These are phyloP conservation scores for Kurtzmaniella cleridarum DNA, from an alignment of 805 yeast species.

Conservation along the genomic window DNA sequence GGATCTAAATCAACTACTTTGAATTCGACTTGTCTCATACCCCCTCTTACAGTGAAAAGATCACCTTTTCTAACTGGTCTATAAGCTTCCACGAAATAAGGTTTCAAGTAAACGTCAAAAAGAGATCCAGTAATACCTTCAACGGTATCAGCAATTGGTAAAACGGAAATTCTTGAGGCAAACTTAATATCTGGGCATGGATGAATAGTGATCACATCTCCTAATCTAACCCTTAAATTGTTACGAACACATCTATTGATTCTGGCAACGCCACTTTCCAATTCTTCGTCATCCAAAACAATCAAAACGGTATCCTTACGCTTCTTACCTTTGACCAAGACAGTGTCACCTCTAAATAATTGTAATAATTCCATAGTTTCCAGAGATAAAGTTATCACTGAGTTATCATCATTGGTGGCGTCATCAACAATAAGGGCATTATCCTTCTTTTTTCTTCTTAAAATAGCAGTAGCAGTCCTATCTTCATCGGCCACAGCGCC, in stretches of 20 bases:
- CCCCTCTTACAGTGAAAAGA: constrained; percentile 93
- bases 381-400: constrained; percentile 91
- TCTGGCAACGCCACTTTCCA: constrained; percentile 93
- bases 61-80: constrained; percentile 98
- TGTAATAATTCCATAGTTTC: constrained; percentile 93
- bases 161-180: constrained; percentile 88
- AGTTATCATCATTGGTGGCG: constrained; percentile 95
- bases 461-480: constrained; percentile 92
- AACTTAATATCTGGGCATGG: constrained; percentile 98
- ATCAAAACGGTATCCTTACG: constrained; percentile 95
- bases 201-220: constrained; percentile 85
- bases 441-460: constrained; percentile 96
- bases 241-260: constrained; percentile 94
- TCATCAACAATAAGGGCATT: constrained; percentile 94
- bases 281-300: constrained; percentile 93
- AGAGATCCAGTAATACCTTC: constrained; percentile 96
- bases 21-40: constrained; percentile 99
- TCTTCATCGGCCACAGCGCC: constrained; percentile 58
- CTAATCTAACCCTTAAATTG: constrained; percentile 88
- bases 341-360: constrained; percentile 97
- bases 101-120: constrained; percentile 93
- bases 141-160: constrained; percentile 96
- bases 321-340: constrained; percentile 94
- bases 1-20: constrained; percentile 98
- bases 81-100: constrained; percentile 97